A percentile compares a stretch with the other conserved stretches of the same genome.
Conservation (phyloP, 78 protist genomes). For the Dictyostelium intermedium region DNA sequence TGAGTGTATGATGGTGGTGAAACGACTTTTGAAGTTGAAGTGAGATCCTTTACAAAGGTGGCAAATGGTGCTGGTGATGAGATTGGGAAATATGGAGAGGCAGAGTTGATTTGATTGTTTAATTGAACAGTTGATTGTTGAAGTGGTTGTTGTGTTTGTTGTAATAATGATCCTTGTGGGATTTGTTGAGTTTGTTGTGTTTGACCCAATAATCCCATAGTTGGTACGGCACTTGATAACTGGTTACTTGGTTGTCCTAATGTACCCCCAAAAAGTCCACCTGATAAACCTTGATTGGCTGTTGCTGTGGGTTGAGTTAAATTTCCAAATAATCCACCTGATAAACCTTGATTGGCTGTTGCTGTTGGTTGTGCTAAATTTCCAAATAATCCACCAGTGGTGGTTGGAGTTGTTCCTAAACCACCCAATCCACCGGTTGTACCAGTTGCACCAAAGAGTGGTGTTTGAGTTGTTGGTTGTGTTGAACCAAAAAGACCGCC, state of each 20-base stretch:
- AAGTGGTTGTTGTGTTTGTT: background rate
- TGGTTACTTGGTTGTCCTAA: background rate
- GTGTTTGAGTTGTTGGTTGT: background rate
- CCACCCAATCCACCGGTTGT: slow-evolving; percentile 20
- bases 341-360: background rate
- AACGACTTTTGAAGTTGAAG: background rate
- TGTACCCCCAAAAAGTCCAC: slow-evolving; percentile 19
- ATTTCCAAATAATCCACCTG: background rate
- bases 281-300: background rate
- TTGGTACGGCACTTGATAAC: background rate
- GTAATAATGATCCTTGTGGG: background rate
- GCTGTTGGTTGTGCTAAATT: slow-evolving; percentile 5
- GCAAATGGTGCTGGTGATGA: slow-evolving; percentile 21
- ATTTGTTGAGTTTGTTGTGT: background rate
- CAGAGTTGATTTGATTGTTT: background rate
- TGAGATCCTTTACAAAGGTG: background rate
- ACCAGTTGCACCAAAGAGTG: background rate
- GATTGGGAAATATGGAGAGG: slow-evolving; percentile 45
- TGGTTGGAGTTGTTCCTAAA: background rate
- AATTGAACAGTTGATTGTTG: background rate
- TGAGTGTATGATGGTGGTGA: slow-evolving; percentile 25
- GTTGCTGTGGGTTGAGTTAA: background rate
- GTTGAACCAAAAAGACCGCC: slow-evolving; percentile 13
- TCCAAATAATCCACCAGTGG: background rate
- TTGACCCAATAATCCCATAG: background rate